Conservation (phyloP, 202 grass and related monocot genomes). For the Digitaria exilis region DNA sequence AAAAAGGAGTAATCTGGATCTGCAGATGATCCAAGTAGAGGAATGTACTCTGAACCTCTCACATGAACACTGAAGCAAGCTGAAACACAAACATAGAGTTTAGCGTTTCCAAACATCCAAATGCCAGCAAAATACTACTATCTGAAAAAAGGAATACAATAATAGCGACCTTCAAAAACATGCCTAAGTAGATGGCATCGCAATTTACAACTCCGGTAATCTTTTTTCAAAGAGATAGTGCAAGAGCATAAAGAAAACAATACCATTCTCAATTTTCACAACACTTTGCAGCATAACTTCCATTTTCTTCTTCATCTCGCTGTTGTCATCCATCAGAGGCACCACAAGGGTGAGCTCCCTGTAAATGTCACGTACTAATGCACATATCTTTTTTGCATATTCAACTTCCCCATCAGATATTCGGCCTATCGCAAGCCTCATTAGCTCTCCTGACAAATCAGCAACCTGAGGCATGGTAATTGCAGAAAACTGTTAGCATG, state of each 20-base stretch:
- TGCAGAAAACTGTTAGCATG: conserved; percentile 26
- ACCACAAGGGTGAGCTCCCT: conserved; percentile 84
- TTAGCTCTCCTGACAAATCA: conserved; percentile 98
- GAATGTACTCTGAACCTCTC: conserved; percentile 91
- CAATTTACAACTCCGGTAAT: not conserved
- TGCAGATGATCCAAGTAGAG: conserved; percentile 68
- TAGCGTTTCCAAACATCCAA: not conserved
- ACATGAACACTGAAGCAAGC: conserved; percentile 98
- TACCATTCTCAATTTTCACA: conserved; percentile 99
- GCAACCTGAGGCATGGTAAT: conserved; percentile 71
- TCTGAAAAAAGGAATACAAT: not conserved
- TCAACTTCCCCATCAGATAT: conserved; percentile 98
- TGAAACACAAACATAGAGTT: conserved; percentile 44
- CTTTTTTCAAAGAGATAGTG: not conserved
- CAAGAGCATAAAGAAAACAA: conserved; percentile 7
- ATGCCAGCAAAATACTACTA: not conserved
- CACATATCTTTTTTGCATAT: conserved; percentile 89
- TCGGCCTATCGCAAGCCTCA: conserved; percentile 95
- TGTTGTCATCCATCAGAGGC: conserved; percentile 93
- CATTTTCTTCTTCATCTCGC: conserved; percentile 99
- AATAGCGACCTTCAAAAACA: conserved; percentile 6
- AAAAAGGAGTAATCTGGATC: conserved; percentile 74
- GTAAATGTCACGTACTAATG: conserved; percentile 91
- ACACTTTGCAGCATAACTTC: conserved; percentile 94
- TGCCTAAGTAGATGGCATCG: not conserved